Percentiles rank a stretch among this genome's conserved stretches.
Evolutionary conservation across 164 flowering plant genomes (phyloP).

Genomic region (Tetracentron sinense): DNA sequence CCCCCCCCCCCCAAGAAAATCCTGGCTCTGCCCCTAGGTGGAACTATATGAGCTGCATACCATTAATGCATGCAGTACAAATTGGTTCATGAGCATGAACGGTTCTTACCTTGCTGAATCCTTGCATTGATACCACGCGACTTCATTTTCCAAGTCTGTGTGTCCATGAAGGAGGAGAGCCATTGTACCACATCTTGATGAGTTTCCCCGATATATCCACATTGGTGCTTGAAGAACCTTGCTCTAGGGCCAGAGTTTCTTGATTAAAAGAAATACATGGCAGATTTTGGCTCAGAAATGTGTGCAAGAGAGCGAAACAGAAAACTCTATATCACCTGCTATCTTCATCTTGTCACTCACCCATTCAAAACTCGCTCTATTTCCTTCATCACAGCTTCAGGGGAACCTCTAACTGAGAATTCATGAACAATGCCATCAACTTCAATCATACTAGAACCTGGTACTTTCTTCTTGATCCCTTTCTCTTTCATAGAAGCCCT

Average conservation of each 20-base stretch:
- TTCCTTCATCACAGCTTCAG: slow-evolving; percentile 33
- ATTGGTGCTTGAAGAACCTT: not conserved
- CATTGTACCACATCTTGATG: too few relatives aligned
- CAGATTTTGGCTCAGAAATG: too few relatives aligned
- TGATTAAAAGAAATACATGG: too few relatives aligned
- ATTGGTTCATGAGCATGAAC: too few relatives aligned
- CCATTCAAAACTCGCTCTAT: slow-evolving; percentile 29
- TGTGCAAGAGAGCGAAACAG: not conserved
- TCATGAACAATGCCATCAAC: slow-evolving; percentile 56
- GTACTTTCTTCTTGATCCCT: slow-evolving; percentile 51
- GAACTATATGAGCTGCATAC: too few relatives aligned
- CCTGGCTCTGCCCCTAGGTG: too few relatives aligned
- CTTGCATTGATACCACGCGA: too few relatives aligned
- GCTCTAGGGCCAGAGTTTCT: not conserved
- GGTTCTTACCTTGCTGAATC: too few relatives aligned
- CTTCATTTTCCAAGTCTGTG: too few relatives aligned
- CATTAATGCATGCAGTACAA: too few relatives aligned
- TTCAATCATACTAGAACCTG: slow-evolving; percentile 74
- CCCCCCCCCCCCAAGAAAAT: too few relatives aligned
- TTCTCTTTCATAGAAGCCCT: slow-evolving; percentile 52
- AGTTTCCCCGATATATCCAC: not conserved
- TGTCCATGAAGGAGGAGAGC: too few relatives aligned
- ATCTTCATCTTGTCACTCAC: slow-evolving; percentile 28
- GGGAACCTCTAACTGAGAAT: slow-evolving; percentile 54
- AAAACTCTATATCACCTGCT: not conserved